Evolutionary conservation across 2,329 filamentous ascomycete species (phyloP), one percentile per base, ranked within the genome.

Genomic region (Elsinoe australis): DNA sequence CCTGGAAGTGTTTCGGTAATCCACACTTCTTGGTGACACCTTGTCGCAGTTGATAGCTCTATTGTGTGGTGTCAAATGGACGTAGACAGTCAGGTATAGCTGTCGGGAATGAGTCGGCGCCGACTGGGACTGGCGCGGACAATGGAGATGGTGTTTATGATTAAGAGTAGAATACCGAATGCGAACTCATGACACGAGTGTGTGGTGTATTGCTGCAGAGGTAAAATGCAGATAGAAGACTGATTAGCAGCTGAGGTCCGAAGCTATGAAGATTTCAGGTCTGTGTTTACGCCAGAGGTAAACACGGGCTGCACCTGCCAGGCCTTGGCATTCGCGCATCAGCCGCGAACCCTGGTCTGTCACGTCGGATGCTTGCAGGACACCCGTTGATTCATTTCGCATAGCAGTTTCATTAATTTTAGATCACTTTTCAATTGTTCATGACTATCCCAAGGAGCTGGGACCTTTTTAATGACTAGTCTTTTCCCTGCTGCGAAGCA

Each of bases 151-250:
- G 24, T 31, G 26, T 21, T 44, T 24, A 12, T 31, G 39, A 38
- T 38, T 47, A 29, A 17, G 18, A 22, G 15, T 48, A 48, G 32
- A 36, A 48, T 48, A 39, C 33, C 45, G n/a, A 17, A 38, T 48
- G 45, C 33, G 31, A 36, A 7, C 45, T 48, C 45, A 48, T 48
- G 45, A 48, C 45, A 48, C 45, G 45, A 48, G 45, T 39, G 45
- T 48, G 45, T 14, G 15, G 24, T 31, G 19, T 36, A 38, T 14
- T 48, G 22, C 45, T 48, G 45, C 45, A 24, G n/a, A 21, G 29
- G 45, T 48, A 48, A 48, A 48, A 48, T 48, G 45, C 45, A 48
- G 34, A 39, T 28, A 19, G 32, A 44, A 44, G 39, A 44, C 39
- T 44, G 39, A 26, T 31, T 44, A 9, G 33, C 15, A 28, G 34